A percentile compares a stretch with the other conserved stretches of the same genome.
phyloP scores from a whole-genome alignment of 2,329 filamentous ascomycete species.

The Fusarium goolgardi region DNA sequence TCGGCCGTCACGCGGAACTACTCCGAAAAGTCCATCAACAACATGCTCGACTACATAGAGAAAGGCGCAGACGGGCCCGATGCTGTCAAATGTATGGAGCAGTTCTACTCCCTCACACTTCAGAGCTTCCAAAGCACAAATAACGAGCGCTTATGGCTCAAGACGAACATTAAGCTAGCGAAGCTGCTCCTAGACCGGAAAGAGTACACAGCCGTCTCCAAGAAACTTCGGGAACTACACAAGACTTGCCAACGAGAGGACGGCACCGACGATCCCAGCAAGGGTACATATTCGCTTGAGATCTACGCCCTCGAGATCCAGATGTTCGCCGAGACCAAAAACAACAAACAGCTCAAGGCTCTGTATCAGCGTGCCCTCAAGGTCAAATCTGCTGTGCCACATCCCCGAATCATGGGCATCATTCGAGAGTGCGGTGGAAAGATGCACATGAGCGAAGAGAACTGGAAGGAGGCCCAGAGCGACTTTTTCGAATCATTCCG shows the following conservation, averaged over 20 bases:
- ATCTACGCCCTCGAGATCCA: constrained; percentile 98
- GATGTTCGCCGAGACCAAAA: constrained; percentile 96
- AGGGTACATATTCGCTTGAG: constrained; percentile 95
- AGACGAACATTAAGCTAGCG: constrained; percentile 97
- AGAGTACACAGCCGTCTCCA: constrained; percentile 82
- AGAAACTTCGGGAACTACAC: constrained; percentile 89
- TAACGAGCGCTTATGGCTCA: constrained; percentile 96
- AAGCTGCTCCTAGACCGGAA: constrained; percentile 92
- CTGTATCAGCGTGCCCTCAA: constrained; percentile 91
- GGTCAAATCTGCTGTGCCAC: constrained; percentile 95
- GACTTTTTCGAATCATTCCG: constrained; percentile 99
- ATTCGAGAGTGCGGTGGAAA: constrained; percentile 99
- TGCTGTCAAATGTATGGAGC: constrained; percentile 84
- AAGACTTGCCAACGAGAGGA: constrained; percentile 88
- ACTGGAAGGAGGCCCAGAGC: constrained; percentile 96
- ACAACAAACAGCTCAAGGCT: constrained; percentile 95
- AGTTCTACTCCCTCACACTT: constrained; percentile 93
- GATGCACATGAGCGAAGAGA: constrained; percentile 99
- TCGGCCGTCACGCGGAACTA: constrained; percentile 97
- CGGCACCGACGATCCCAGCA: constrained; percentile 89
- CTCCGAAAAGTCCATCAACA: constrained; percentile 99
- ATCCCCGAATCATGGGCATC: constrained; percentile 99
- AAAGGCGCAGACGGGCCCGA: constrained; percentile 80
- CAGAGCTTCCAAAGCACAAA: constrained; percentile 97
- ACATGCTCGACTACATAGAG: constrained; percentile 98